Base-by-base conservation (phyloP, 2,329 filamentous ascomycete species). In the Ciborinia camelliae region DNA sequence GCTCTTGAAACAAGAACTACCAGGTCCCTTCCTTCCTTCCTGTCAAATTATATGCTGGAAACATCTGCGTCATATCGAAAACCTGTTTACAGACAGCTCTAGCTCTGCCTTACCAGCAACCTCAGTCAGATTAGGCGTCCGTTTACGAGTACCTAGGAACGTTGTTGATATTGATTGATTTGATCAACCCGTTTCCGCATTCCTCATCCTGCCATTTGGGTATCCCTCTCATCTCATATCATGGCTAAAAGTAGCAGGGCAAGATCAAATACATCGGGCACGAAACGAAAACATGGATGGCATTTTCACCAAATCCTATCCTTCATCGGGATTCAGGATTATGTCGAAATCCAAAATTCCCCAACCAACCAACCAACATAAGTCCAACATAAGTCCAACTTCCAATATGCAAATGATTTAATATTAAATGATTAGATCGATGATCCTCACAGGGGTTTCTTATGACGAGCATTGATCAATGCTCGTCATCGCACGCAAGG, bases 401-500 rank as follows among this genome's bases (percentile, higher is more conserved):
- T 18, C 18, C 7, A 32, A 26, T 5, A 26, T 20, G n/a, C 12
- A 39, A 18, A 23, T n/a, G n/a, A n/a, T n/a, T 18, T 9, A 14
- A 15, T 23, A 26, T 15, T 35, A 8, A 35, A 15, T 52, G 50
- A 52, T 35, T 12, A 47, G n/a, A 20, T 9, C 7, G 12, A 23
- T n/a, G 32, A 63, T 57, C n/a, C 14, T 39, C 43, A 14, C 61
- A 58, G 32, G 61, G 51, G n/a, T n/a, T n/a, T n/a, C n/a, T n/a
- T n/a, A n/a, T n/a, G n/a, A n/a, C n/a, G n/a, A n/a, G n/a, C n/a
- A n/a, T n/a, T n/a, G n/a, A n/a, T n/a, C n/a, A n/a, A 32, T 43
- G 50, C 61, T 63, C 51, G 61, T 63, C 51, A 63, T 63, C 47
- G 61, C n/a, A 14, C 26, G 28, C 60, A 26, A 35, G 60, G 48